Evolutionary conservation across 2,329 filamentous ascomycete species (phyloP), one percentile per base, ranked within the genome.

Genomic region (Zymoseptoria crescenta): DNA sequence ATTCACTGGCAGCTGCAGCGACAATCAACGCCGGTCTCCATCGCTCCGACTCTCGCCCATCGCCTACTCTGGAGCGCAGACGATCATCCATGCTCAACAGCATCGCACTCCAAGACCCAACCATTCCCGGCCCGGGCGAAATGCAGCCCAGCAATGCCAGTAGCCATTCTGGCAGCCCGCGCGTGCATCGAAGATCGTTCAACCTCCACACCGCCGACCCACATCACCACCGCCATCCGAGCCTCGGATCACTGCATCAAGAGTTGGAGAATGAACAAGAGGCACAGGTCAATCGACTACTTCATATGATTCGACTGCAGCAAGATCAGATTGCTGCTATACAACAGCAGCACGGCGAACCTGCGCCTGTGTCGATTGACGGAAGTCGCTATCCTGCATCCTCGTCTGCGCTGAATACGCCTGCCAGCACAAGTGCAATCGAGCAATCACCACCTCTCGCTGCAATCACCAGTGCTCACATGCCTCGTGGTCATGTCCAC

Each of bases 191-290:
- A 20, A 58, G 65, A 21, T 67, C 66, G 10, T 63, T 68, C 81
- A 79, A 65, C 78, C 79, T 49, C 77, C 77, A 59, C 74, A 73
- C 59, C 69, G 76, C 58, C 35, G 83, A 85, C 65, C 82, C 84
- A 16, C 63, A 68, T 24, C 81, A 88, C 68, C 82, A 84, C 64
- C 80, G 88, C 54, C 76, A 86, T 0, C 87, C 87, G 2, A 91
- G 87, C 70, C 73, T 91, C 62, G 88, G 88, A 19, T 87, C 91
- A 73, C 81, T 91, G 49, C 87, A 91, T 66, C 88, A 91, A 70
- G 87, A 91, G 73, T 79, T 91, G 1, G 88, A 91, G 72, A 87
- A 85, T 56, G 88, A 91, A 74, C 87, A 91, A 71, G 88, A 91
- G 69, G 86, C 84, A 24, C 87, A 91, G 74, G 88, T 91, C 63